Base-by-base conservation (phyloP, 2,329 filamentous ascomycete genomes). In the Fusarium tuaranense region DNA sequence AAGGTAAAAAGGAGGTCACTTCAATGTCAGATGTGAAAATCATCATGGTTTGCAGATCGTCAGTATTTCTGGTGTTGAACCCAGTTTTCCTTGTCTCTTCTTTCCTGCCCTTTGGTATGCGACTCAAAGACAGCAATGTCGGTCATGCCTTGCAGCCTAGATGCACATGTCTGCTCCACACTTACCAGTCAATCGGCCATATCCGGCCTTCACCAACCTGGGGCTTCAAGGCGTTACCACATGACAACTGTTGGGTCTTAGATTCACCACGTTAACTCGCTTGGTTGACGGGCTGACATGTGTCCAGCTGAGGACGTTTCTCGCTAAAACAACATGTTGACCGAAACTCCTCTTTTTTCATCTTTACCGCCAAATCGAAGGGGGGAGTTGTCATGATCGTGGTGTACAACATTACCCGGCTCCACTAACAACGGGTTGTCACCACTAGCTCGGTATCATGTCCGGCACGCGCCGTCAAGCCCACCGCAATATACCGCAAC, bases 171-270 rank as follows among this genome's bases (percentile, higher is more conserved):
- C 25, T 30, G 34, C 62, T 64, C 62, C 62, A 58, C 48, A 58
- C 27, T 58, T 16, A 53, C 36, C 34, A 34, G 36, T 8, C 34
- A 30, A n/a, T n/a, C 25, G 25, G 36, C 62, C 36, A 41, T 34
- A 30, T 58, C 48, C 62, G 51, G 20, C 13, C n/a, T 12, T 22
- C 18, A 12, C 39, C 38, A 27, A n/a, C 30, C 39, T 61, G 59
- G 27, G 34, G 16, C 18, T 38, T 48, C 36, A 57, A 59, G 51
- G 63, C 55, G 57, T 62, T 66, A 41, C 30, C 64, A 62, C 64
- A 62, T 66, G 55, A 66, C 34, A 65, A 34, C 30, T 30, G 32
- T 53, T 53, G 9, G 44, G n/a, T 34, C 16, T 36, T 10, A 14
- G 44, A 36, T 20, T 22, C 30, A 32, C 60, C 39, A 48, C 20